Base-by-base conservation (phyloP, 2,329 filamentous ascomycete genomes). In the Xylaria sp. region DNA sequence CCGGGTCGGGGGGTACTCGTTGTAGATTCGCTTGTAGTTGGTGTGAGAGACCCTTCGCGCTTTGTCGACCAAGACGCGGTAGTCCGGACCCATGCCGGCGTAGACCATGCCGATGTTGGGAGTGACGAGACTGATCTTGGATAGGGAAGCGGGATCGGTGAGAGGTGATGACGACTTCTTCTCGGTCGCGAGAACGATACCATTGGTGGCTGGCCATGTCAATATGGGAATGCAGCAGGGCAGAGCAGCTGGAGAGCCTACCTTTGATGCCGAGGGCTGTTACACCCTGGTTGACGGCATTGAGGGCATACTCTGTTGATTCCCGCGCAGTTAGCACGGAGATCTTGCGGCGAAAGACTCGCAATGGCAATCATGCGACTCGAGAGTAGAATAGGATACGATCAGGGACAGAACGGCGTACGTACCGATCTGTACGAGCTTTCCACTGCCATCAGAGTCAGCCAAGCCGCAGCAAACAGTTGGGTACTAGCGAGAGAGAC, bases 61-160 rank as follows among this genome's bases (percentile, higher is more conserved):
- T 77, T 92, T 93, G 82, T 99, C 94, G 69, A 97, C 94, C 57
- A 99, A 84, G 59, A 99, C 91, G 76, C 94, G 88, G 81, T 97
- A 99, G 78, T 99, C 94, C 61, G 94, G 94, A 35, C 94, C 93
- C 94, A 99, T 99, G 74, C 94, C 94, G 55, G 92, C 92, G 80
- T 99, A 99, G 71, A 99, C 94, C 91, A 97, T 97, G 76, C 94
- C 94, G 76, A 99, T 97, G 83, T 99, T 94, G 71, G 94, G 94
- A 52, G 94, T 99, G 80, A 99, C 92, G 75, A 95, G 86, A 75
- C 91, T 96, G 80, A 99, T 91, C 83, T 99, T 99, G 71, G 92
- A 94, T 67, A 96, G 87, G 47, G 94, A 97, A 70, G 89, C 86
- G 70, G 94, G 88, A 75, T 99, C 94, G 81, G 96, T 93, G 72